Conservation (phyloP, 768 basidiomycete genomes). For the Amanita molliuscula region DNA sequence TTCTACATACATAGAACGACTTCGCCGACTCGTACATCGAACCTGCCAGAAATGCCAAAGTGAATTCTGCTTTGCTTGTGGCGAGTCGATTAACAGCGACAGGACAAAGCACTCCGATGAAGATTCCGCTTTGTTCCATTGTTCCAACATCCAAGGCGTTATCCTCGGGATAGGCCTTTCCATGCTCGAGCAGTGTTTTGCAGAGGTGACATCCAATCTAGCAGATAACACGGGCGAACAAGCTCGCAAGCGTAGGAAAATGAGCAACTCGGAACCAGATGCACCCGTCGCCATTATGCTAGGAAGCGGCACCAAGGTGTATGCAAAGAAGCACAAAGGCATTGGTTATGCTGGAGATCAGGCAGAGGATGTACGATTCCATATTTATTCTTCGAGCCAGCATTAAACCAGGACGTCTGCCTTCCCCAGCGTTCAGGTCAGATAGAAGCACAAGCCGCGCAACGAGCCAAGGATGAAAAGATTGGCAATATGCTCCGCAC, state of each 20-base stretch:
- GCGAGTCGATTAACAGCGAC: slow-evolving; percentile 45
- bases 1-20: slow-evolving; percentile 51
- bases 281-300: slow-evolving; percentile 6
- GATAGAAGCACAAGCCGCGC: slow-evolving; percentile 63
- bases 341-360: slow-evolving; percentile 80
- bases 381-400: background rate
- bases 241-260: slow-evolving; percentile 37
- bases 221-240: slow-evolving; percentile 22
- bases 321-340: slow-evolving; percentile 60
- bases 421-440: slow-evolving; percentile 64
- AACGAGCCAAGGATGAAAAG: slow-evolving; percentile 63
- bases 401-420: background rate
- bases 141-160: slow-evolving; percentile 80
- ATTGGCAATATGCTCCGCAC: slow-evolving; percentile 57
- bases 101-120: slow-evolving; percentile 32
- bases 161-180: slow-evolving; percentile 85
- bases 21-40: slow-evolving; percentile 46
- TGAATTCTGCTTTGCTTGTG: slow-evolving; percentile 68
- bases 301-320: slow-evolving; percentile 19
- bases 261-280: slow-evolving; percentile 12
- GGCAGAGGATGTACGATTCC: slow-evolving; percentile 68
- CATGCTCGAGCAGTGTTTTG: slow-evolving; percentile 71
- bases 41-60: slow-evolving; percentile 53
- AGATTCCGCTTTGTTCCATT: slow-evolving; percentile 71
- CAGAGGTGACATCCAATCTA: slow-evolving; percentile 36